Conservation (phyloP, 1,284 basidiomycete species). For the Amylostereum areolatum region DNA sequence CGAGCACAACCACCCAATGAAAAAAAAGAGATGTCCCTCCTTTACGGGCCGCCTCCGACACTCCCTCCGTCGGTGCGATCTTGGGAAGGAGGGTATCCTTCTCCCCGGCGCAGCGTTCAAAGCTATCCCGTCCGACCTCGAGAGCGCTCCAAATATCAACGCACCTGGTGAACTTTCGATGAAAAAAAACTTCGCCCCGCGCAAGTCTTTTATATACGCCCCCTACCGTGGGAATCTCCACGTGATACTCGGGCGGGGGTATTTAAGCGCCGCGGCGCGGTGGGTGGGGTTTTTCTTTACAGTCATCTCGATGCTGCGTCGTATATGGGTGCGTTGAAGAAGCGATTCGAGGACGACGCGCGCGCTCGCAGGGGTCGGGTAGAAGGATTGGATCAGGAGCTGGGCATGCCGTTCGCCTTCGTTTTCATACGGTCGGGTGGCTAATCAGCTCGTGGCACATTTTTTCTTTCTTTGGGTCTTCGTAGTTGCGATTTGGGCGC, state of each 20-base stretch:
- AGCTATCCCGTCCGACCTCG: conserved; percentile 13
- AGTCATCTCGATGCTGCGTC: conserved; percentile 50
- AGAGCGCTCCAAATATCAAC: conserved; percentile 65
- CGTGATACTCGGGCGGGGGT: too few species aligned
- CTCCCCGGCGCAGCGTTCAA: conserved; percentile 52
- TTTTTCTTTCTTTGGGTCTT: conserved; percentile 5
- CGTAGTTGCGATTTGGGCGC: not conserved
- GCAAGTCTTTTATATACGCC: too few species aligned
- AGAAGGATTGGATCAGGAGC: conserved; percentile 41
- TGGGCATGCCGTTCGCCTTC: conserved; percentile 66
- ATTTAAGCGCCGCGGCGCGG: too few species aligned
- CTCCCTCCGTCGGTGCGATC: conserved; percentile 31
- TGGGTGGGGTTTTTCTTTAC: conserved; percentile 40
- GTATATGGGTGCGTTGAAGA: conserved; percentile 20
- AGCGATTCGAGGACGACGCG: not conserved
- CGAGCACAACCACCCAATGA: not conserved
- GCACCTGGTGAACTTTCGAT: conserved; percentile 66
- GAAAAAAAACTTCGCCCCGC: conserved; percentile 11
- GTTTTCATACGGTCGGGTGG: conserved; percentile 44
- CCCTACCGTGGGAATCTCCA: too few species aligned
- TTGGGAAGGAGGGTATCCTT: conserved; percentile 39
- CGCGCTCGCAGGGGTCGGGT: conserved; percentile 12
- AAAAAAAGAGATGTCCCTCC: conserved; percentile 31
- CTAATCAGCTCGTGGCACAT: conserved; percentile 68
- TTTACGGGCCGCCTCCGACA: conserved; percentile 51